Evolutionary conservation across 2,329 filamentous ascomycete species (phyloP), one percentile per base, ranked within the genome.

Genomic region (Helotiales sp.): DNA sequence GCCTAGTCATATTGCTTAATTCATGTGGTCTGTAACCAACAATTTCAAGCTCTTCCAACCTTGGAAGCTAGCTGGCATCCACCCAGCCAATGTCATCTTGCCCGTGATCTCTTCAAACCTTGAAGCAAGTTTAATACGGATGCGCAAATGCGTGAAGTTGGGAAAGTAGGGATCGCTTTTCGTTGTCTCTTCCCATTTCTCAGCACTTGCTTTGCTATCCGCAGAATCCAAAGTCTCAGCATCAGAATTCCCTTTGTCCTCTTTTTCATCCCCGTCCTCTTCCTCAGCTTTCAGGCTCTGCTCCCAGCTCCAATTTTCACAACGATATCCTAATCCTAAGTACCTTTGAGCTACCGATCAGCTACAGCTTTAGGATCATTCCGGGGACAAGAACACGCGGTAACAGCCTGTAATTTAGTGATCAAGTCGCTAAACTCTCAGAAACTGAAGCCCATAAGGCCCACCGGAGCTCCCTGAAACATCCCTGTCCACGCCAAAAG

Each of bases 1-100:
- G 19, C n/a, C n/a, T n/a, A n/a, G n/a, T n/a, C 44, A 49, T 4
- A 10, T 10, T n/a, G n/a, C 19, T 6, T 31, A 27, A 49, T 1
- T 31, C 53, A 1, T 27, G 15, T 17, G 34, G 33, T 31, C 25
- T 50, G 34, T 50, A 50, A 3, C 53, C 33, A 13, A 50, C 27
- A 30, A 42, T 31, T 31, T 42, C 46, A 34, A 42, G n/a, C 24
- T 50, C 46, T 50, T 55, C 6, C 46, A 55, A 31, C n/a, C n/a
- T n/a, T n/a, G n/a, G n/a, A n/a, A n/a, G 13, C 31, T 55, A 7
- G 53, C 5, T 42, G 53, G 53, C n/a, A 55, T 17, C 33, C 53
- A 50, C 17, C 42, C 44, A 13, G n/a, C 46, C 19, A 55, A 33
- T 4, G 33, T 55, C 25, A 27, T 50, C 46, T 29, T 49, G 6